Base-by-base conservation (phyloP, 441 rosid genomes). In the Manihot esculenta region DNA sequence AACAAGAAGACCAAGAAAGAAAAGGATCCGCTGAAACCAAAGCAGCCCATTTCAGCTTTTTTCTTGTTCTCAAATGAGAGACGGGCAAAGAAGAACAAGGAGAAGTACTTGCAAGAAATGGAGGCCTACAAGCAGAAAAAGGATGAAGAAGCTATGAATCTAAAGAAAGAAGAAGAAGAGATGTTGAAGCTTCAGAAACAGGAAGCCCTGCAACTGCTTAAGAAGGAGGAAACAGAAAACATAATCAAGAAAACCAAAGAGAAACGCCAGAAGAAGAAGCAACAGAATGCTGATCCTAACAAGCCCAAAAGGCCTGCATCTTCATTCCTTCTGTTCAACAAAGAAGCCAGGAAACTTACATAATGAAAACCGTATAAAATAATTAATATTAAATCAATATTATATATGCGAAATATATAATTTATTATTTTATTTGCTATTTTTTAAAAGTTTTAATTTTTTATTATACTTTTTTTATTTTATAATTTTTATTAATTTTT, bases 231-330 rank as follows among this genome's bases (percentile, higher is more conserved):
- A 78, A 82, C 99, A 3, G 97, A 87, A 7, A 86, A 86, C 86
- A 80, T 89, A 7, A 89, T 92, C 38, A 33, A 33, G 84, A 89
- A 89, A 80, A 85, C 80, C 54, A 94, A 90, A 78, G 94, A 84
- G 75, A 80, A 79, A 1, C 81, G 79, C 48, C 87, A 86, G 82
- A 82, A 88, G 87, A 89, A 91, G 85, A 83, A 85, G 83, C 38
- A 33, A 7, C 83, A 86, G 79, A 80, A 78, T 10, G 82, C 54
- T 58, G 97, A 94, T 56, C 97, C 97, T 7, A 92, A 86, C 86
- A 92, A 76, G 82, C 99, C 97, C 11, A 94, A 85, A 84, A 94
- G 83, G 83, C 97, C 99, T 9, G 97, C 99, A 26, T 84, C 95
- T 38, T 92, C 99, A 12, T 94, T 76, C 81, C 64, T 94, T 35